Conservation (phyloP, 345 rosid genomes). For the Anastatica hierochuntica region DNA sequence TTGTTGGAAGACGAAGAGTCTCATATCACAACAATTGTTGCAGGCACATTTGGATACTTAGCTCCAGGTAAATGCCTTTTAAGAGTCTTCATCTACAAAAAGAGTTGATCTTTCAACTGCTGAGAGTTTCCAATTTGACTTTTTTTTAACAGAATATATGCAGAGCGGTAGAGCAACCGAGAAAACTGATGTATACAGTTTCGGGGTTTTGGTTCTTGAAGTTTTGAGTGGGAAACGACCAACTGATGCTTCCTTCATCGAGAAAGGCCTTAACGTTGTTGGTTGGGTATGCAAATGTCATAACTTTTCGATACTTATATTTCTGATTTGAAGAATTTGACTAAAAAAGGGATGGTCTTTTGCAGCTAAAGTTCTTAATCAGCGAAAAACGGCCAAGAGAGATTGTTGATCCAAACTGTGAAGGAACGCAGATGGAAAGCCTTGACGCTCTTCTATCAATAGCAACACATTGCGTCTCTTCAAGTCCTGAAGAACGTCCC, state of each 20-base stretch:
- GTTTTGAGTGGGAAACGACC: slow-evolving; percentile 90
- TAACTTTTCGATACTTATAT: too few relatives aligned
- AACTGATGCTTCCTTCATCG: slow-evolving; percentile 84
- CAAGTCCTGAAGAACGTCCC: slow-evolving; percentile 75
- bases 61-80: slow-evolving; percentile 58
- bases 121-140: too few relatives aligned
- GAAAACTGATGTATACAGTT: slow-evolving; percentile 91
- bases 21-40: slow-evolving; percentile 92
- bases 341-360: background rate
- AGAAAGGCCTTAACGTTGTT: slow-evolving; percentile 87
- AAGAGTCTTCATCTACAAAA: too few relatives aligned
- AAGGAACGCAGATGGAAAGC: slow-evolving; percentile 61
- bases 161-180: slow-evolving; percentile 96
- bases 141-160: slow-evolving; percentile 92
- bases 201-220: slow-evolving; percentile 86
- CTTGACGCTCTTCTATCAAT: slow-evolving; percentile 70
- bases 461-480: slow-evolving; percentile 70
- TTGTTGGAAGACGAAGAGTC: slow-evolving; percentile 85
- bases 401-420: slow-evolving; percentile 59
- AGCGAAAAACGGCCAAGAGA: slow-evolving; percentile 60
- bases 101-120: too few relatives aligned
- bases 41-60: slow-evolving; percentile 92
- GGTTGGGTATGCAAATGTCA: slow-evolving; percentile 64
- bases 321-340: too few relatives aligned
- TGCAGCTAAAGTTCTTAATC: slow-evolving; percentile 72